Conservation (phyloP, 805 yeast species). For the Cyberlindnera samutprakarnensis region DNA sequence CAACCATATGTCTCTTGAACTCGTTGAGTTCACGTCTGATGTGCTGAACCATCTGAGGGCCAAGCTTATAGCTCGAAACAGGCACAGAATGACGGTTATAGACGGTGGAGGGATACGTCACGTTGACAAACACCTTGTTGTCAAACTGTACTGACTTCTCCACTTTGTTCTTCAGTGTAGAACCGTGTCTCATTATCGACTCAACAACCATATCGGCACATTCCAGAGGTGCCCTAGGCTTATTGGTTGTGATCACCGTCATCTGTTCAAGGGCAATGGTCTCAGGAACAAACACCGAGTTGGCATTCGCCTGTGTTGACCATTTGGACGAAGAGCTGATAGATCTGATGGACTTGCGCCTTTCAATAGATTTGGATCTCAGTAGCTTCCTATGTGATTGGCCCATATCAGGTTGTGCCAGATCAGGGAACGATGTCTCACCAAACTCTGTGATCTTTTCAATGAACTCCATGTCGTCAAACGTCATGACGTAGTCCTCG, state of each 20-base stretch:
- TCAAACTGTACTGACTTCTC: constrained; percentile 35
- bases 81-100: constrained; percentile 49
- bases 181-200: neutral
- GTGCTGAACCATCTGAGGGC: constrained; percentile 41
- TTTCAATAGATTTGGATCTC: constrained; percentile 29
- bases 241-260: constrained; percentile 13
- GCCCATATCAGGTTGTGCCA: constrained; percentile 24
- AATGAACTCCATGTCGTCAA: constrained; percentile 30
- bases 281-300: neutral
- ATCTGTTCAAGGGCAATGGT: constrained; percentile 3
- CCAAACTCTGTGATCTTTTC: constrained; percentile 32
- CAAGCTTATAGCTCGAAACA: constrained; percentile 31
- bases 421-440: constrained; percentile 32
- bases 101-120: constrained; percentile 42
- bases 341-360: constrained; percentile 27
- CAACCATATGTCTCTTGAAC: constrained; percentile 62
- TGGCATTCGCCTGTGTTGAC: constrained; percentile 7
- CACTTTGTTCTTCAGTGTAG: neutral
- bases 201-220: neutral
- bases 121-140: constrained; percentile 39
- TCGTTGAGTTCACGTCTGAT: constrained; percentile 60
- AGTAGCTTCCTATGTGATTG: constrained; percentile 22
- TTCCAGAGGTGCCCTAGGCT: constrained; percentile 6
- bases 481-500: constrained; percentile 14
- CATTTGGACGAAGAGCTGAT: constrained; percentile 20